A percentile compares a stretch with the other conserved stretches of the same genome.
Evolutionary conservation across 163 green algal genomes (phyloP).

Genomic region (Chlorella variabilis): DNA sequence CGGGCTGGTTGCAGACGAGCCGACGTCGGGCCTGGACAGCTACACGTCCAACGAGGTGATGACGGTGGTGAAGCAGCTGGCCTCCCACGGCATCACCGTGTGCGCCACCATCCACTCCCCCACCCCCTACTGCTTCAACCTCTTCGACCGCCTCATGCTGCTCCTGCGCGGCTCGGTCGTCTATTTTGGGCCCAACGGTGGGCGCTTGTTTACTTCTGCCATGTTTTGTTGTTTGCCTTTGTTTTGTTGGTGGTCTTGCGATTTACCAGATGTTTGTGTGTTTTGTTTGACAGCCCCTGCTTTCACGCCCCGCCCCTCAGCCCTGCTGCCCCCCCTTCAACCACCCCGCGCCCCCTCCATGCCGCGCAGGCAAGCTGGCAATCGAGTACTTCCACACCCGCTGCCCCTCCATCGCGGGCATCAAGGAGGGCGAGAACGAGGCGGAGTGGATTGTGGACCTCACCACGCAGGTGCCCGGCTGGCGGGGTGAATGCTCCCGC

Average conservation of each 20-base stretch:
- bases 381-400: slow-evolving; percentile 46
- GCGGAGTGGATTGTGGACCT: slow-evolving; percentile 88
- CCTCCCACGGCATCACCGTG: slow-evolving; percentile 76
- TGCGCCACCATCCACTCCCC: slow-evolving; percentile 90
- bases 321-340: neutral
- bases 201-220: too few species aligned
- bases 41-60: slow-evolving; percentile 78
- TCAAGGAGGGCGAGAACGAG: slow-evolving; percentile 62
- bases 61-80: slow-evolving; percentile 81
- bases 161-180: slow-evolving; percentile 77
- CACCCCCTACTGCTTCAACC: slow-evolving; percentile 80
- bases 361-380: slow-evolving; percentile 36
- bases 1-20: slow-evolving; percentile 73
- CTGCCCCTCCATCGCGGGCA: slow-evolving; percentile 23
- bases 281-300: too few species aligned
- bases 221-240: too few species aligned
- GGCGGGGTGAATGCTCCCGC: too few species aligned
- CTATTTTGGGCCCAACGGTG: slow-evolving; percentile 73
- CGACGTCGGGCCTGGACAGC: slow-evolving; percentile 78
- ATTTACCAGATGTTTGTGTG: too few species aligned
- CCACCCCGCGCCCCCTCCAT: neutral
- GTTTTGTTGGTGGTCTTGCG: neutral
- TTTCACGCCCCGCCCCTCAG: neutral
- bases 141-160: slow-evolving; percentile 86
- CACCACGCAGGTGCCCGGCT: slow-evolving; percentile 73